Percentiles rank a stretch among this genome's conserved stretches.
Conservation (phyloP, 2,329 filamentous ascomycete genomes). For the Fusarium buxicola region DNA sequence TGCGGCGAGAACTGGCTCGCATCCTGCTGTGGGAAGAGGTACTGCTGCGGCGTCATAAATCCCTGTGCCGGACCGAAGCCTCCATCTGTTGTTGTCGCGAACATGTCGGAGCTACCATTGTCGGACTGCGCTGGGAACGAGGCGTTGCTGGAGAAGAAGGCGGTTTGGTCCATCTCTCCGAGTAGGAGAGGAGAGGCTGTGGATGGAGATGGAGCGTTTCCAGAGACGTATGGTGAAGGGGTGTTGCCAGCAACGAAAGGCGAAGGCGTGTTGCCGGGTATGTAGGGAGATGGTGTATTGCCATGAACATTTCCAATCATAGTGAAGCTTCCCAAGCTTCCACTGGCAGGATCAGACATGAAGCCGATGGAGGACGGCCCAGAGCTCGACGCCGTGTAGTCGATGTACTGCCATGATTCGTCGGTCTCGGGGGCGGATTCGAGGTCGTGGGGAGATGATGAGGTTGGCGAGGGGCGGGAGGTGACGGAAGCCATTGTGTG, state of each 20-base stretch:
- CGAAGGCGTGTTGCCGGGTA: slow-evolving; percentile 40
- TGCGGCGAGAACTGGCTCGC: slow-evolving; percentile 39
- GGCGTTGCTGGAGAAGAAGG: slow-evolving; percentile 51
- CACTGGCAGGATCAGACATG: slow-evolving; percentile 62
- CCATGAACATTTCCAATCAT: slow-evolving; percentile 55
- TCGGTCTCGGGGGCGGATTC: slow-evolving; percentile 55
- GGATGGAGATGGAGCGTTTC: slow-evolving; percentile 46
- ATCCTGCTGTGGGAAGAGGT: slow-evolving; percentile 53
- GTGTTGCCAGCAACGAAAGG: slow-evolving; percentile 21
- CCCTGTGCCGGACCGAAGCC: slow-evolving; percentile 49
- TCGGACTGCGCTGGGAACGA: slow-evolving; percentile 45
- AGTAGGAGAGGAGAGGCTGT: slow-evolving; percentile 57
- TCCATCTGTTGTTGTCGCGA: slow-evolving; percentile 48
- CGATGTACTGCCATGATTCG: slow-evolving; percentile 60
- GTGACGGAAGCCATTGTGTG: slow-evolving; percentile 54
- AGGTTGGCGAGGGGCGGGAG: slow-evolving; percentile 54
- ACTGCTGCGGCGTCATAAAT: slow-evolving; percentile 54
- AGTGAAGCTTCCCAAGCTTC: slow-evolving; percentile 63
- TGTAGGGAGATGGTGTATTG: slow-evolving; percentile 29
- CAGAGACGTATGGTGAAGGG: slow-evolving; percentile 31
- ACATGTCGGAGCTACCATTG: slow-evolving; percentile 42
- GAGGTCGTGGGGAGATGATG: slow-evolving; percentile 54
- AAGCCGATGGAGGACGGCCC: slow-evolving; percentile 57
- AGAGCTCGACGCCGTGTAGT: slow-evolving; percentile 51
- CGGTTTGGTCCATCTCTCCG: slow-evolving; percentile 53